These are phyloP conservation scores for Taiwanofungus camphoratus DNA, from an alignment of 1,284 basidiomycete genomes.

Conservation along the genomic window DNA sequence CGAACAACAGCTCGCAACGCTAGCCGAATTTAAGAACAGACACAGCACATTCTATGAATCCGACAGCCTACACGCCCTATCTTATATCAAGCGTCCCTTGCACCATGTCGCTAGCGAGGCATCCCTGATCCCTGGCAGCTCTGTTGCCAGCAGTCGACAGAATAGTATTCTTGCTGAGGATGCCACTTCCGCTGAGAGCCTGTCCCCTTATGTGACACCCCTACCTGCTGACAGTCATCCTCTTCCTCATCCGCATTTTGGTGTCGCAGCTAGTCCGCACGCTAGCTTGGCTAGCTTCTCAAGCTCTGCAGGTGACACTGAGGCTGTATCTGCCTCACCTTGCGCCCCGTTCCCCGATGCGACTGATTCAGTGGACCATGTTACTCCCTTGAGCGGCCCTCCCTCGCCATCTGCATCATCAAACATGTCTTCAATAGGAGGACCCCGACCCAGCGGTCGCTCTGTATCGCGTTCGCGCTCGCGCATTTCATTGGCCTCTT, in stretches of 20 bases:
- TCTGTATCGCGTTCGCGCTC: conserved; percentile 13
- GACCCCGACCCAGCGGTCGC: conserved; percentile 6
- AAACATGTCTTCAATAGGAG: not conserved
- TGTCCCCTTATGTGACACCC: conserved; percentile 20
- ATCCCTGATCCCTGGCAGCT: conserved; percentile 23
- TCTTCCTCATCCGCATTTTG: conserved; percentile 21
- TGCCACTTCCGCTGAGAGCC: conserved; percentile 22
- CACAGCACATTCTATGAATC: conserved; percentile 20
- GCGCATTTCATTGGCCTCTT: conserved; percentile 36
- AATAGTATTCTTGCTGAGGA: conserved; percentile 24
- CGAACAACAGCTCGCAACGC: conserved; percentile 37
- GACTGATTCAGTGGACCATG: conserved; percentile 9
- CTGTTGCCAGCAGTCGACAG: conserved; percentile 16
- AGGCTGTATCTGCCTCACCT: conserved; percentile 11
- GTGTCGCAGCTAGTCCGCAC: conserved; percentile 12
- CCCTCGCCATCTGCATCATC: conserved; percentile 1
- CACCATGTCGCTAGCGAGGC: conserved; percentile 22
- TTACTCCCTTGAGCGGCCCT: not conserved
- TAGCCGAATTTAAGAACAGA: conserved; percentile 17
- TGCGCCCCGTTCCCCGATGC: conserved; percentile 17
- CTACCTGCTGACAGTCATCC: conserved; percentile 9
- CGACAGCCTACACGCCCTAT: conserved; percentile 11
- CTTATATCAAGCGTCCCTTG: conserved; percentile 12
- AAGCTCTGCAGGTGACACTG: conserved; percentile 14
- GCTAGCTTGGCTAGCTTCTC: conserved; percentile 16